Evolutionary conservation across 2,329 filamentous ascomycete genomes (phyloP).

Genomic region (Epichloe glyceriae): DNA sequence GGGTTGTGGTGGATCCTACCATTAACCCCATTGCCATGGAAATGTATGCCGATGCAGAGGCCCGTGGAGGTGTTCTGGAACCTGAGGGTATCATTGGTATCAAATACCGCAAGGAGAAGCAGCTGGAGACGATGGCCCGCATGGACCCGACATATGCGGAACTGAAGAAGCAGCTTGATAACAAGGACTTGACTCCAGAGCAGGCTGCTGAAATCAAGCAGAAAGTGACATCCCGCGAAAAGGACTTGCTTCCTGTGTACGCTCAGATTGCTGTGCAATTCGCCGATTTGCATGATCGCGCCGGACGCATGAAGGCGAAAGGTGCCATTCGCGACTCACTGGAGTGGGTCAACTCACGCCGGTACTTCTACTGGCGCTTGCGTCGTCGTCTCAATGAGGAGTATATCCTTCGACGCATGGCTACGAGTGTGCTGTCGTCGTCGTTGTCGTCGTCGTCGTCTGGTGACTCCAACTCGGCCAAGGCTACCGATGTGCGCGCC

Average conservation of each 20-base stretch:
- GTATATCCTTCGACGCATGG: slow-evolving; percentile 87
- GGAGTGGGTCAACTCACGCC: slow-evolving; percentile 76
- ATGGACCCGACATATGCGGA: slow-evolving; percentile 73
- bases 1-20: slow-evolving; percentile 97
- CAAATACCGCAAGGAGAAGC: slow-evolving; percentile 96
- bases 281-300: slow-evolving; percentile 90
- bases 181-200: slow-evolving; percentile 52
- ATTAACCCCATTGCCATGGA: slow-evolving; percentile 97
- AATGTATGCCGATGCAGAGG: slow-evolving; percentile 95
- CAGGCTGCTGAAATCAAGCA: slow-evolving; percentile 67
- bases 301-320: slow-evolving; percentile 97
- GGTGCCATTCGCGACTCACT: slow-evolving; percentile 75
- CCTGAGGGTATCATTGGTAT: slow-evolving; percentile 97
- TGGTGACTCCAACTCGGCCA: slow-evolving; percentile 21
- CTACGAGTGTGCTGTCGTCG: slow-evolving; percentile 23
- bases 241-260: slow-evolving; percentile 84
- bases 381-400: slow-evolving; percentile 95
- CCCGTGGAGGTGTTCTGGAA: slow-evolving; percentile 93
- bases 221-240: slow-evolving; percentile 75
- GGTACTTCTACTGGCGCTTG: slow-evolving; percentile 99
- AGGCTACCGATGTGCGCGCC: slow-evolving; percentile 42
- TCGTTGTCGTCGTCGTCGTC: slow-evolving; percentile 12
- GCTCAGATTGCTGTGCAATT: slow-evolving; percentile 93
- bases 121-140: slow-evolving; percentile 93
- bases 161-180: slow-evolving; percentile 65